Percentiles rank a stretch among this genome's conserved stretches.
Evolutionary conservation across 2,329 filamentous ascomycete species (phyloP).

Genomic region (Ophiostoma ips): DNA sequence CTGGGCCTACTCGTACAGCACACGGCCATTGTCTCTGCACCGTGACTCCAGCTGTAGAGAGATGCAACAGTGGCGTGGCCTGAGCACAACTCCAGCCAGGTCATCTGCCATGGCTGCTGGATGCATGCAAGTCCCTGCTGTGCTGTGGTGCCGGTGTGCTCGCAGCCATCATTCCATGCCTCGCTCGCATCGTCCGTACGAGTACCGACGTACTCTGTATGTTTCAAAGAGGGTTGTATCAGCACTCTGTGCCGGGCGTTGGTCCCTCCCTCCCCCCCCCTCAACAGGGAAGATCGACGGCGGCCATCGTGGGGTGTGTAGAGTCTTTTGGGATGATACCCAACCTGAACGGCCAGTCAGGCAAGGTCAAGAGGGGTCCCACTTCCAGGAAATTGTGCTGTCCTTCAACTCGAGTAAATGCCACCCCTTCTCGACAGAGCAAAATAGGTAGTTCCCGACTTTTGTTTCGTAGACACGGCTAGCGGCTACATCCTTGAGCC

Average conservation of each 20-base stretch:
- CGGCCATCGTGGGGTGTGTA: slow-evolving; percentile 22
- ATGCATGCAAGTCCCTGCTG: too few species aligned
- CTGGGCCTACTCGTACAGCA: too few species aligned
- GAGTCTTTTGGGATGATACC: slow-evolving; percentile 13
- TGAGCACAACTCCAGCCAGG: too few species aligned
- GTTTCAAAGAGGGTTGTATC: not conserved
- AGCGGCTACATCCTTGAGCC: slow-evolving; percentile 6
- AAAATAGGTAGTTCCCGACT: not conserved
- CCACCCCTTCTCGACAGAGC: not conserved
- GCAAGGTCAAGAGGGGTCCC: slow-evolving; percentile 17
- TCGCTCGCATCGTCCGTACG: too few species aligned
- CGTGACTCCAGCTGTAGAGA: too few species aligned
- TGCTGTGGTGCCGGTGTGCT: too few species aligned
- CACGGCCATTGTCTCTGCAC: too few species aligned
- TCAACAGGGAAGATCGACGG: slow-evolving; percentile 20
- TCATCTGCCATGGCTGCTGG: too few species aligned
- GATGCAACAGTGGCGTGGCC: too few species aligned
- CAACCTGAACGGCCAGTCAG: slow-evolving; percentile 19
- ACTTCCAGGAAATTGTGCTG: slow-evolving; percentile 17
- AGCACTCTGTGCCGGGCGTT: not conserved
- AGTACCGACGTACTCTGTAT: too few species aligned
- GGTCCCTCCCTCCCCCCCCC: too few species aligned
- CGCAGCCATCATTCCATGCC: too few species aligned
- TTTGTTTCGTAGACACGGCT: slow-evolving; percentile 5
- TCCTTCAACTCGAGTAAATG: slow-evolving; percentile 10